A percentile compares a stretch with the other conserved stretches of the same genome.
Conservation (phyloP, 495 filamentous ascomycete genomes). For the Halenospora varia region DNA sequence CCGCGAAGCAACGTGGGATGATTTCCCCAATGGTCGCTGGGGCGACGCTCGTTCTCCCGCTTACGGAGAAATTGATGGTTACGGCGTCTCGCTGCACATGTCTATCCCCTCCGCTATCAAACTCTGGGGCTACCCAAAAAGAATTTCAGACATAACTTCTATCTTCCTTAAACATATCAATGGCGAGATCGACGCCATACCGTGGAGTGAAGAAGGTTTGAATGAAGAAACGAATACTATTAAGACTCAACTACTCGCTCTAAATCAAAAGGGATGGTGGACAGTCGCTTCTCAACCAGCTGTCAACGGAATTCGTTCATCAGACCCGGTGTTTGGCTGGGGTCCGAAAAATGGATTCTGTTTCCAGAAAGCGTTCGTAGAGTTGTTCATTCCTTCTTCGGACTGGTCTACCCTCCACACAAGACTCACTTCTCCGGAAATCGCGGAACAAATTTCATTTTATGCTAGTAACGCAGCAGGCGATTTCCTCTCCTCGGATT, state of each 20-base stretch:
- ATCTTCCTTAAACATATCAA: constrained; percentile 78
- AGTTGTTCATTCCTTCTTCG: constrained; percentile 75
- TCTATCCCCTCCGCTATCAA: constrained; percentile 68
- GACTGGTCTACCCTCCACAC: constrained; percentile 66
- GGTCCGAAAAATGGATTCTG: constrained; percentile 90
- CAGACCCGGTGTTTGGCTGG: constrained; percentile 86
- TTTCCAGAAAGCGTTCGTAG: constrained; percentile 97
- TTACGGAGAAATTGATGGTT: constrained; percentile 93
- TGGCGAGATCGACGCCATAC: constrained; percentile 71
- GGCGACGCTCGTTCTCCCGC: constrained; percentile 87
- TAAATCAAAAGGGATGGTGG: constrained; percentile 91
- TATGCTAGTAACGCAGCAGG: constrained; percentile 75
- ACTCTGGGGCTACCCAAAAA: constrained; percentile 78
- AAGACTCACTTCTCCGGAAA: constrained; percentile 51
- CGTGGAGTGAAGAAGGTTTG: constrained; percentile 90
- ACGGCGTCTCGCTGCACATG: constrained; percentile 86
- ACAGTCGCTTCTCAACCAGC: constrained; percentile 95
- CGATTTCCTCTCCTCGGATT: constrained; percentile 65
- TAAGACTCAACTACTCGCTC: constrained; percentile 60
- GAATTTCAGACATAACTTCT: constrained; percentile 61
- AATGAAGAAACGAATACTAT: constrained; percentile 83
- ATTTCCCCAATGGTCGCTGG: constrained; percentile 96
- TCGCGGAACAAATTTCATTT: constrained; percentile 66
- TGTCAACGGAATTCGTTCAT: constrained; percentile 75
- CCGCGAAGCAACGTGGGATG: constrained; percentile 96